Evolutionary conservation across 768 basidiomycete genomes (phyloP), one percentile per base, ranked within the genome.

Genomic region (Pleurotus platypus): DNA sequence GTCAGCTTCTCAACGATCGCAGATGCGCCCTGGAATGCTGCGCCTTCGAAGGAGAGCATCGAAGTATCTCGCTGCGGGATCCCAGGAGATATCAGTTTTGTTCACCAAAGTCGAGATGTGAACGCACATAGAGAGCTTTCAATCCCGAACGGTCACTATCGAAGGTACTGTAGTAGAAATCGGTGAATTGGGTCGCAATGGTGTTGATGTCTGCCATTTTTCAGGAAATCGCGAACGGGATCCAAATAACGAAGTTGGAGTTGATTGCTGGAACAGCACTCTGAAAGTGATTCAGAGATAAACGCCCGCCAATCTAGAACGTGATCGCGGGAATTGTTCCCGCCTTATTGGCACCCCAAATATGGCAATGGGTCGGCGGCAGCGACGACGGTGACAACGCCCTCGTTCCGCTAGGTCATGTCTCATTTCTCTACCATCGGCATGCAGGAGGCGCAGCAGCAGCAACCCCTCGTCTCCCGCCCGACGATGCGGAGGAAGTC

Each of bases 141-240:
- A 98, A 81, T 2, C 58, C 51, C 0, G 68, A 46, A 42, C 94
- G 84, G 69, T 88, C 70, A 5, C 67, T 2, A 67, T 93, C 89
- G 66, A 98, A 96, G 1, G 82, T 83, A 0, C 59, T 2, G 75
- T 97, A 98, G 82, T 97, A 98, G 74, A 80, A 96, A 27, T 83
- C 74, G 60, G 82, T 80, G 69, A 92, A 94, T 64, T 93, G 85
- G 67, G 84, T 80, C 7, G 93, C 92, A 68, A 98, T 78, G 6
- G 70, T 61, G 67, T 82, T 80, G 68, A 89, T 78, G 72, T 94
- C 91, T 61, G 86, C 83, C 88, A 89, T 89, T 66, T 56, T 58
- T 60, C 64, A 57, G 56, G 43, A 46, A 60, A 56, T 49, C 53
- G 43, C 45, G 48, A 54, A 26, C 45, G 56, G 20, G 42, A 45